These are phyloP conservation scores for Pseudozyma hubeiensis DNA, from an alignment of 1,284 basidiomycete genomes.

Conservation along the genomic window DNA sequence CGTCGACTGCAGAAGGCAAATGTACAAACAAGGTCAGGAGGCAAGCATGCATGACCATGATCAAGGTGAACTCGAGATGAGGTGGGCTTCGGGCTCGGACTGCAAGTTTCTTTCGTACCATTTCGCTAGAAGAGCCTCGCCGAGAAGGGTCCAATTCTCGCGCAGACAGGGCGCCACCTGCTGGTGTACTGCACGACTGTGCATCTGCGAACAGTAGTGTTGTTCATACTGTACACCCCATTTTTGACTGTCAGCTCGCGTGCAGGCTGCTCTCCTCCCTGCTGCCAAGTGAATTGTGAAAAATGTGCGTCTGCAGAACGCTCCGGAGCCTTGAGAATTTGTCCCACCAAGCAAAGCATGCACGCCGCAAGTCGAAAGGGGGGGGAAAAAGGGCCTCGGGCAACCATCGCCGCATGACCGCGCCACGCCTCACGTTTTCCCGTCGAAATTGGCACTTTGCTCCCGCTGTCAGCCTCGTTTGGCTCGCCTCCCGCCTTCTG, in stretches of 20 bases:
- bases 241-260: not conserved
- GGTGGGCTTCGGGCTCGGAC: constrained; percentile 3
- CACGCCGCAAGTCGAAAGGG: too few relatives aligned
- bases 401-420: not conserved
- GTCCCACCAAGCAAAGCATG: too few relatives aligned
- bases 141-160: constrained; percentile 1
- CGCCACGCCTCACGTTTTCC: too few relatives aligned
- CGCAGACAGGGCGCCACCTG: too few relatives aligned
- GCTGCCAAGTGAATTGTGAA: not conserved
- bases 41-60: not conserved
- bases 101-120: constrained; percentile 4
- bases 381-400: not conserved
- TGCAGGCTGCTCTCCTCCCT: not conserved
- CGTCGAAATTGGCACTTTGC: too few relatives aligned
- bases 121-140: not conserved
- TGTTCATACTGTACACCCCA: not conserved
- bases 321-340: not conserved
- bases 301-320: not conserved
- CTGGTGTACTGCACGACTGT: too few relatives aligned
- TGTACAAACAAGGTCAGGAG: too few relatives aligned
- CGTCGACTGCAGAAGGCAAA: too few relatives aligned
- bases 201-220: not conserved
- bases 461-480: too few relatives aligned
- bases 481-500: too few relatives aligned
- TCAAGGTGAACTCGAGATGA: not conserved